Base-by-base conservation (phyloP, 768 basidiomycete genomes). In the Glaciozyma antarctica region DNA sequence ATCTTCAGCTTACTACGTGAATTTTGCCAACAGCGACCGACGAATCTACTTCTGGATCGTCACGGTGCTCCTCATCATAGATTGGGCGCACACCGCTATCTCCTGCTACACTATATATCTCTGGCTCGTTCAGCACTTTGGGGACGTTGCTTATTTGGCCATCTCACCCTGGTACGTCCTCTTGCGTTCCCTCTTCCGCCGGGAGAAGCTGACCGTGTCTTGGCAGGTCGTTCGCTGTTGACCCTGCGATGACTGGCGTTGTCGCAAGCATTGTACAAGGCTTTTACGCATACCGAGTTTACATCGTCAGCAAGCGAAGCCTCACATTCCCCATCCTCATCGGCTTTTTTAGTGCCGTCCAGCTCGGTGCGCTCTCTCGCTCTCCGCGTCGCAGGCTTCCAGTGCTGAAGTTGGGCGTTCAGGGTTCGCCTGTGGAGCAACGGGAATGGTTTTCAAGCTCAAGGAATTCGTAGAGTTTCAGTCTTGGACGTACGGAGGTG, bases 101-200 rank as follows among this genome's bases (percentile, higher is more conserved):
- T 43, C 22, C 24, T 56, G 67, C 58, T 52, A 48, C 61, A 66
- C 60, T 2, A 48, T 66, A n/a, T 66, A 66, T 48, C 49, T 58
- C 43, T 66, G 65, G 65, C 58, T 56, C 8, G 65, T 66, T 30
- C 26, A 26, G 3, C 41, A 62, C 51, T 66, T 45, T 52, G 65
- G 60, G 15, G 52, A 66, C 8, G 24, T 32, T 6, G 57, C 55
- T 1, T 43, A 58, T 30, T 55, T 66, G 8, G 56, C 30, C 32
- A 28, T 13, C 28, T 30, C 26, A 1, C 65, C 65, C 0, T 66
- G 55, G 38, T 41, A 13, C 38, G 38, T 15, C 38, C 7, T 10
- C 2, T 6, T 41, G 2, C 38, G 32, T 32, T 32, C 32, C 32
- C 32, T 32, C 9, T 32, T 32, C 32, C 5, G 9, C 32, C 13